These are phyloP conservation scores for Limnanthes douglasii DNA, from an alignment of 345 rosid genomes.

Conservation along the genomic window DNA sequence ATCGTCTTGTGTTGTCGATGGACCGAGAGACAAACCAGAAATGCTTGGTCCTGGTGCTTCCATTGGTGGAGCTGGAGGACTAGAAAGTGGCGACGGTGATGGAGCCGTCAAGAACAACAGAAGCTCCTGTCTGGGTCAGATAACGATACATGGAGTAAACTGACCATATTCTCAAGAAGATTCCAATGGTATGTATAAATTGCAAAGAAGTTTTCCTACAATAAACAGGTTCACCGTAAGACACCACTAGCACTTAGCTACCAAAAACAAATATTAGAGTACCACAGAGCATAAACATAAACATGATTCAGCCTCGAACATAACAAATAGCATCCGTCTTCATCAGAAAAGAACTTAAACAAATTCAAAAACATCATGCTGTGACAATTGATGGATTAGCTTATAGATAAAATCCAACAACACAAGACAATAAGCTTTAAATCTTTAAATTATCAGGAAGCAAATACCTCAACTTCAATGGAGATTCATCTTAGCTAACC, in stretches of 20 bases:
- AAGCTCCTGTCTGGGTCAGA: conserved; percentile 67
- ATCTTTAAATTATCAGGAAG: not conserved
- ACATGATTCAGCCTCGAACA: not conserved
- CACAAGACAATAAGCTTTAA: not conserved
- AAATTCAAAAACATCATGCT: too few relatives aligned
- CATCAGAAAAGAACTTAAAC: not conserved
- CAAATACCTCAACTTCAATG: conserved; percentile 1
- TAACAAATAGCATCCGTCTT: not conserved
- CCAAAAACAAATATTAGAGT: not conserved
- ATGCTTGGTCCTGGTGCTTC: too few relatives aligned
- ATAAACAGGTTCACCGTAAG: not conserved
- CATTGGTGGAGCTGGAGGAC: too few relatives aligned
- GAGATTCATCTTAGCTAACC: not conserved
- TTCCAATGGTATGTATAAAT: conserved; percentile 61
- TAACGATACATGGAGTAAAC: conserved; percentile 76
- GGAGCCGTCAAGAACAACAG: too few relatives aligned
- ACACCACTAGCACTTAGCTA: too few relatives aligned
- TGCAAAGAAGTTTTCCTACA: conserved; percentile 75
- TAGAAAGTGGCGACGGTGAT: too few relatives aligned
- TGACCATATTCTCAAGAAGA: conserved; percentile 91
- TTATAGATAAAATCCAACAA: not conserved
- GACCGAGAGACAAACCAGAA: too few relatives aligned
- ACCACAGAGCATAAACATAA: not conserved
- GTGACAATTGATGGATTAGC: not conserved
- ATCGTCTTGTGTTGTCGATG: too few relatives aligned